Conservation (phyloP, 495 filamentous ascomycete genomes). For the Tuber aestivum region DNA sequence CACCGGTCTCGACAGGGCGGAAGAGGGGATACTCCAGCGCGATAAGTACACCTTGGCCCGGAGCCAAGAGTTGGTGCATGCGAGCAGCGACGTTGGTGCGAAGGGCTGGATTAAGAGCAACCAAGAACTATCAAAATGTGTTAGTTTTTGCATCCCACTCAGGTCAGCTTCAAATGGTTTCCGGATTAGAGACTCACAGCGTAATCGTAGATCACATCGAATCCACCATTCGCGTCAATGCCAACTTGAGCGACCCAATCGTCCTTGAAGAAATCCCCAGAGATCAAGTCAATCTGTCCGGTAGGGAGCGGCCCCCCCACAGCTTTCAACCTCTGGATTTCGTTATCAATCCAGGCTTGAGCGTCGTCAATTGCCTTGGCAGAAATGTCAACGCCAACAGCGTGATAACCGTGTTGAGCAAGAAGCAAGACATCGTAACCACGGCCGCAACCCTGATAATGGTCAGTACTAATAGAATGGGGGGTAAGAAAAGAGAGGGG, state of each 20-base stretch:
- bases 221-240: slow-evolving; percentile 48
- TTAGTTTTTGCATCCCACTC: neutral
- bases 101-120: slow-evolving; percentile 45
- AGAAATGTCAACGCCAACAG: slow-evolving; percentile 65
- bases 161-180: neutral
- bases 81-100: slow-evolving; percentile 43
- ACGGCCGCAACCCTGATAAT: slow-evolving; percentile 60
- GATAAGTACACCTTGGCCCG: slow-evolving; percentile 44
- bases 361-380: slow-evolving; percentile 53
- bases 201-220: slow-evolving; percentile 81
- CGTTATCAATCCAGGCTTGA: slow-evolving; percentile 42
- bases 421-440: slow-evolving; percentile 70
- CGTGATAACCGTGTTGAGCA: slow-evolving; percentile 65
- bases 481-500: neutral
- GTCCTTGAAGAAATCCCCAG: slow-evolving; percentile 50
- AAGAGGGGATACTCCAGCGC: slow-evolving; percentile 48
- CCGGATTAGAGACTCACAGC: slow-evolving; percentile 52
- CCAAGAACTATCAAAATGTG: slow-evolving; percentile 43
- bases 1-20: slow-evolving; percentile 43
- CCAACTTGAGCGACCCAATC: slow-evolving; percentile 47
- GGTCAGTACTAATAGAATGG: neutral
- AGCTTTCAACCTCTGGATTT: slow-evolving; percentile 8
- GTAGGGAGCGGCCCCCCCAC: slow-evolving; percentile 18
- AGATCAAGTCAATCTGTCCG: slow-evolving; percentile 56
- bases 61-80: slow-evolving; percentile 43